A percentile compares a stretch with the other conserved stretches of the same genome.
Conservation (phyloP, 1,284 basidiomycete genomes). For the Golubevia pallescens region DNA sequence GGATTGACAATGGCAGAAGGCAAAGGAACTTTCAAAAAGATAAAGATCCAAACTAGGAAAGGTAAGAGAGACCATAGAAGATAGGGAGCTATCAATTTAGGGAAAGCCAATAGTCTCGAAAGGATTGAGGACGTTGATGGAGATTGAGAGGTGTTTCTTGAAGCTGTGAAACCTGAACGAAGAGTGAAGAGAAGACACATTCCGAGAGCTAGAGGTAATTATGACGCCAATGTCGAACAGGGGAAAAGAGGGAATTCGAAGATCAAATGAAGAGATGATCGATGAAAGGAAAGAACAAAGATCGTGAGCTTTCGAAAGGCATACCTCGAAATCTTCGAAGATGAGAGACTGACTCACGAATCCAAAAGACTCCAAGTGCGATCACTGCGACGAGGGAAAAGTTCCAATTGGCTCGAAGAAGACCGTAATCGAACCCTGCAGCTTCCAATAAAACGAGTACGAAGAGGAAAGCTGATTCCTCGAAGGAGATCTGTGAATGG, state of each 20-base stretch:
- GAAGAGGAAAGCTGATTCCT: slow-evolving; percentile 43
- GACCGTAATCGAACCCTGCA: slow-evolving; percentile 12
- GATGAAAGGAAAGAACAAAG: no score
- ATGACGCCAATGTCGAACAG: slow-evolving; percentile 18
- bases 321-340: no score
- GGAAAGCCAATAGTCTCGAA: slow-evolving; percentile 16
- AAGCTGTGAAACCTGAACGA: slow-evolving; percentile 17
- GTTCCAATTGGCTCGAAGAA: slow-evolving; percentile 22
- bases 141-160: neutral
- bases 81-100: slow-evolving; percentile 3
- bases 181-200: slow-evolving; percentile 45
- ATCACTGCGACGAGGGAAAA: slow-evolving; percentile 13
- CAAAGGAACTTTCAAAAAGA: slow-evolving; percentile 54
- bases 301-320: no score
- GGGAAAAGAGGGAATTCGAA: slow-evolving; percentile 17
- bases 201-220: slow-evolving; percentile 32
- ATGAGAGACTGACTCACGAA: slow-evolving; percentile 13
- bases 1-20: slow-evolving; percentile 13
- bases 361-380: slow-evolving; percentile 26
- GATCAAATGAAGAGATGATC: slow-evolving; percentile 4
- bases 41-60: slow-evolving; percentile 42
- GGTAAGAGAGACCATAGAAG: slow-evolving; percentile 12
- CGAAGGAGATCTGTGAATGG: slow-evolving; percentile 28
- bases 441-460: slow-evolving; percentile 49
- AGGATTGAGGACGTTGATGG: neutral